Base-by-base conservation (phyloP, 495 filamentous ascomycete genomes). In the Podospora didyma region DNA sequence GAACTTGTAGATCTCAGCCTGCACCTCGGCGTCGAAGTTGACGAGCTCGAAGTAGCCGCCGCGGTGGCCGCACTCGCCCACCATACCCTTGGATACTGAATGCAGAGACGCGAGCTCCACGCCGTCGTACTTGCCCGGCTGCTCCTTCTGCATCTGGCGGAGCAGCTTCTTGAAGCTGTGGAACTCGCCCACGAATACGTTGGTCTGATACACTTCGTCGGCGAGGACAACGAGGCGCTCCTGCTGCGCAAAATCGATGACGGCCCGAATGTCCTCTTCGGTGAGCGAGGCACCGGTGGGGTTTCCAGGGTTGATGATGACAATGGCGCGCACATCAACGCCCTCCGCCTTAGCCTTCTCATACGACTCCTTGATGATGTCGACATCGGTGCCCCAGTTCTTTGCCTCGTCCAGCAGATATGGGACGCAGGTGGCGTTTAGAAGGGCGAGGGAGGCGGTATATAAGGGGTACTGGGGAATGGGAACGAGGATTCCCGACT, bases 121-220 rank as follows among this genome's bases (percentile, higher is more conserved):
- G 57, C 86, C 69, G 72, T 93, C 89, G 77, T 88, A 97, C 69
- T 86, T 88, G 51, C 73, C 77, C 3, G 89, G 83, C 9, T 75
- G 61, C 64, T 87, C 83, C 67, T 87, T 80, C 71, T 97, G 95
- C 45, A 97, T 72, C 63, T 88, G 86, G 20, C 92, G 84, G 12
- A 98, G 84, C 35, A 86, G 83, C 65, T 89, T 86, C 78, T 97
- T 96, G 85, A 98, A 97, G 53, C 87, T 92, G 70, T 89, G 84
- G 77, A 97, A 97, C 63, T 92, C 79, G 67, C 95, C 95, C 46
- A 86, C 68, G 75, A 97, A 98, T 62, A 98, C 87, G 71, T 98
- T 98, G 67, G 95, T 97, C 75, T 98, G 94, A 82, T 98, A 98
- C 7, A 98, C 94, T 73, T 98, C 94, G 64, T 98, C 94, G 54